Conservation (phyloP, 495 filamentous ascomycete genomes). For the Podospora australis region DNA sequence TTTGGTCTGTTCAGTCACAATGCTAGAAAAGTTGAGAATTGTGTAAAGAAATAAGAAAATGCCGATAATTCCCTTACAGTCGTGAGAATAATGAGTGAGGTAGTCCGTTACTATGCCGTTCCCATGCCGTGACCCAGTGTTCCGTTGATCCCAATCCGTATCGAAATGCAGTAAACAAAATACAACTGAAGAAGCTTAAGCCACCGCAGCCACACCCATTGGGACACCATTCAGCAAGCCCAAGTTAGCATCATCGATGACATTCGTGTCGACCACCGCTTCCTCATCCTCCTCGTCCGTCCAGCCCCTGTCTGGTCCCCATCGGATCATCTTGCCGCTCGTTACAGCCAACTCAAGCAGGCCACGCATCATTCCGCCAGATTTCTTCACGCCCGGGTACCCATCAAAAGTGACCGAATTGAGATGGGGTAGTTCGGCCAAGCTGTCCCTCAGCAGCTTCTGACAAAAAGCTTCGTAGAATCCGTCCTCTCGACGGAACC, state of each 20-base stretch:
- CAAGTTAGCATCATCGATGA: neutral
- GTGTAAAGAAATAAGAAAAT: neutral
- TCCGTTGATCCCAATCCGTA: neutral
- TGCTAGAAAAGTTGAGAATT: neutral
- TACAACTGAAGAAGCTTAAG: neutral
- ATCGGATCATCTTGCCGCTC: constrained; percentile 50
- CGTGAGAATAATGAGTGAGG: too few relatives aligned
- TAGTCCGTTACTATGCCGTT: too few relatives aligned
- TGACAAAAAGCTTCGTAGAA: constrained; percentile 72
- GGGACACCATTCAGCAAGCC: neutral
- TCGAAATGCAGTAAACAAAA: neutral
- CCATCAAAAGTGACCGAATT: constrained; percentile 68
- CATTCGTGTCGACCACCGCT: neutral
- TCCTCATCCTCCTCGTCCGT: constrained; percentile 27
- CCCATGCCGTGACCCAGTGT: neutral
- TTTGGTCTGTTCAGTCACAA: neutral
- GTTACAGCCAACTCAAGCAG: constrained; percentile 50
- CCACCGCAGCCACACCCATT: neutral
- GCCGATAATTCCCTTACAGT: neutral
- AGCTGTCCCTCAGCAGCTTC: constrained; percentile 50
- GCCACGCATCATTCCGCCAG: constrained; percentile 62
- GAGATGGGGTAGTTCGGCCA: constrained; percentile 55
- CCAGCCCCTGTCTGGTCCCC: constrained; percentile 70
- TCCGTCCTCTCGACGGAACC: constrained; percentile 60
- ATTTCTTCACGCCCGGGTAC: constrained; percentile 61